These are phyloP conservation scores for Pythium diclinum DNA, from an alignment of 352 stramenopile genomes.

Conservation along the genomic window DNA sequence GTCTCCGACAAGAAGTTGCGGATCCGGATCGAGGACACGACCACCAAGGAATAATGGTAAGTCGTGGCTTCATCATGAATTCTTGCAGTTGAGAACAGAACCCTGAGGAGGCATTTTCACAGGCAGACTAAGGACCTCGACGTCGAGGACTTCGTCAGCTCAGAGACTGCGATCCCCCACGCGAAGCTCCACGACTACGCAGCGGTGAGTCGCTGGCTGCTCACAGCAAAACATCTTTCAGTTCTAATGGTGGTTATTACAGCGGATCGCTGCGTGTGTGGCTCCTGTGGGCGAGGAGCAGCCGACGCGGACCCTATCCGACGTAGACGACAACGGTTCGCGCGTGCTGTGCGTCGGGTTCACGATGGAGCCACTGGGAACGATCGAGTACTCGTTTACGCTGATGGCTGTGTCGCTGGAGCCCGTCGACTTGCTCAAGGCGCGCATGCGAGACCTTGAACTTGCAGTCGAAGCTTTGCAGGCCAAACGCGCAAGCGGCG, in stretches of 20 bases:
- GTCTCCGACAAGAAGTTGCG: background rate
- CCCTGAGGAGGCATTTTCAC: background rate
- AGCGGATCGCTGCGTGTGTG: background rate
- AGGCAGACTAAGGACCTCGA: background rate
- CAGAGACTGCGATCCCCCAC: background rate
- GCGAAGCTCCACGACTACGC: background rate
- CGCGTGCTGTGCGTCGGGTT: slow-evolving; percentile 4
- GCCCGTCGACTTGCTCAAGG: background rate
- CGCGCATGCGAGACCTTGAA: background rate
- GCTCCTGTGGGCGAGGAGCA: background rate
- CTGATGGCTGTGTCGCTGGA: background rate
- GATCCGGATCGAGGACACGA: background rate
- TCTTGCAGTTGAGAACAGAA: background rate
- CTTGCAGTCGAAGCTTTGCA: background rate
- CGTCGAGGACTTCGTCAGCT: background rate
- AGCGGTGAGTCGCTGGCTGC: background rate
- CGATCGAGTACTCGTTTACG: slow-evolving; percentile 1
- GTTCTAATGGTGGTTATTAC: background rate
- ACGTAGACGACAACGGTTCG: background rate
- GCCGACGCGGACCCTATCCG: background rate
- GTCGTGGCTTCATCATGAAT: background rate
- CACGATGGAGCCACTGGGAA: background rate
- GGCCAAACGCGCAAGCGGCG: background rate
- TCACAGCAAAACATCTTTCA: no score
- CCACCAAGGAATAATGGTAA: background rate